Base-by-base conservation (phyloP, 306 rosid species). In the Pterocarpus santalinus region DNA sequence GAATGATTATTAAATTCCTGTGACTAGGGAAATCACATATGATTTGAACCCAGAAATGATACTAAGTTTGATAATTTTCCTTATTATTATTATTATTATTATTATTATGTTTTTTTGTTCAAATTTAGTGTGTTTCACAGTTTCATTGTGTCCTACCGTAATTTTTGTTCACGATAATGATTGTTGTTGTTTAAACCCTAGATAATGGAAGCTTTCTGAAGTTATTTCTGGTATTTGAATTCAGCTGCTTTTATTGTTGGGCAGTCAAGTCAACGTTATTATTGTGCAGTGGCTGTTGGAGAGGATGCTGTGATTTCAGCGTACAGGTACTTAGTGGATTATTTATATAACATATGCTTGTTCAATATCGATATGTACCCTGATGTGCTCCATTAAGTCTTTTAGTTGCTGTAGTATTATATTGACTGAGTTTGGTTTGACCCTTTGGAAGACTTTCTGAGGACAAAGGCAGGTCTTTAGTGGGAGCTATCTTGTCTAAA, bases 191-290 rank as follows among this genome's bases (percentile, higher is more conserved):
- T 76, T 76, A n/a, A 43, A 61, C 65, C 58, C 36, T 81, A 83
- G 91, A 57, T 79, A 51, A 81, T 86, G 93, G 94, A 82, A 85
- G 85, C 72, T 83, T 82, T 91, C 97, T 95, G 97, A 95, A 89
- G 73, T 85, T 89, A 92, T 93, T 87, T 90, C 88, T 89, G 91
- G 87, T 87, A 86, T 93, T 96, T 96, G 97, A 95, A 94, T 92
- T 96, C 98, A 93, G 98, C 97, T 96, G 90, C 94, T 93, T 95
- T 93, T 93, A 86, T 93, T 95, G 90, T 95, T 93, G 98, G 91
- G 91, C 99, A 96, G 99, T 96, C 99, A 73, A 93, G 80, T 92
- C 94, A 86, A 76, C 94, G 86, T 77, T 96, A 96, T 84, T 96
- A 85, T 71, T 96, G 98, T 92, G 97, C 97, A 82, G 92, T 96